Evolutionary conservation across 768 basidiomycete genomes (phyloP).

Genomic region (Guyanaporus albipodus): DNA sequence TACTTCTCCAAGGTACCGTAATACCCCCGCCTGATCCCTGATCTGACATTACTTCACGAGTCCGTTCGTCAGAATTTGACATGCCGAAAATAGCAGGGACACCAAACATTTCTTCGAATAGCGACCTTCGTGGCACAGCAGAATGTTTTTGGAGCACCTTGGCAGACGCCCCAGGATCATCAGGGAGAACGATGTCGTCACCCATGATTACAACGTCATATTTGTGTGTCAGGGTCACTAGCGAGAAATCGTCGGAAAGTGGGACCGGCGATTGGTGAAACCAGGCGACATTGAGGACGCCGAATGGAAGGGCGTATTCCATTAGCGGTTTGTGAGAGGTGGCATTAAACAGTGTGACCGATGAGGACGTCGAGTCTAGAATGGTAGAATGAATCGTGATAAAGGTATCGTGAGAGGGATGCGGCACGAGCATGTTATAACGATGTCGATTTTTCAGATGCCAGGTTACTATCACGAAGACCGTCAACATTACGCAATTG

Average conservation of each 20-base stretch:
- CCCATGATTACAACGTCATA: constrained; percentile 71
- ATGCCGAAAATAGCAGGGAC: constrained; percentile 55
- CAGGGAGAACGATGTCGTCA: constrained; percentile 42
- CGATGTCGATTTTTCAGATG: constrained; percentile 36
- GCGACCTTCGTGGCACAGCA: constrained; percentile 44
- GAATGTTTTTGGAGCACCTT: constrained; percentile 33
- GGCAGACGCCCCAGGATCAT: constrained; percentile 42
- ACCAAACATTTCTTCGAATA: constrained; percentile 93
- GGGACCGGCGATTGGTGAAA: constrained; percentile 34
- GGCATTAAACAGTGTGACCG: constrained; percentile 46
- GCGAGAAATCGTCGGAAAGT: constrained; percentile 40
- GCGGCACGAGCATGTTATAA: constrained; percentile 49
- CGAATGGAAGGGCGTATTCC: constrained; percentile 54
- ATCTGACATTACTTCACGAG: constrained; percentile 9
- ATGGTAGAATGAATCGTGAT: constrained; percentile 46
- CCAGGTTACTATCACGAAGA: constrained; percentile 53
- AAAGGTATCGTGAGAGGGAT: constrained; percentile 56
- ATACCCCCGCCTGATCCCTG: constrained; percentile 13
- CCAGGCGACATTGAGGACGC: constrained; percentile 48
- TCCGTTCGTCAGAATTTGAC: constrained; percentile 19
- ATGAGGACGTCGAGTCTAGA: constrained; percentile 34
- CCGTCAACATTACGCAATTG: not conserved
- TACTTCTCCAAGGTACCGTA: constrained; percentile 36
- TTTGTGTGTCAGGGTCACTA: constrained; percentile 65
- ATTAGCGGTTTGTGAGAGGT: constrained; percentile 43